Percentiles rank a stretch among this genome's conserved stretches.
Evolutionary conservation across 768 basidiomycete species (phyloP).

Genomic region (Tricholomella constricta): DNA sequence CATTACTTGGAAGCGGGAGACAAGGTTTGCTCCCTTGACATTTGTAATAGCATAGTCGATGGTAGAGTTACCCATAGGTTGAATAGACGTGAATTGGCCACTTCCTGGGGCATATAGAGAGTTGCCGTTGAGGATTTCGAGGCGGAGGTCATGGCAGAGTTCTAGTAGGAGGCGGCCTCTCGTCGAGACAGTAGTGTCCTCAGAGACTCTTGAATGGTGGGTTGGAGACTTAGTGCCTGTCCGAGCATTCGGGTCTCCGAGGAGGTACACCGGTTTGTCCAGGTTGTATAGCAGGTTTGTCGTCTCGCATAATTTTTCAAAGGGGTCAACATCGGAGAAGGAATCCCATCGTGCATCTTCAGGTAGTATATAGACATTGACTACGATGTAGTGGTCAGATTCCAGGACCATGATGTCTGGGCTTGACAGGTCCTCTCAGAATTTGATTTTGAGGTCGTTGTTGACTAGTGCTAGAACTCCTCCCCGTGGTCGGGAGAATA

Average conservation of each 20-base stretch:
- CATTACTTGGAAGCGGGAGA: not conserved
- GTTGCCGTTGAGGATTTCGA: conserved; percentile 2
- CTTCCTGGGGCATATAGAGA: not conserved
- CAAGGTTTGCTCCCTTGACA: not conserved
- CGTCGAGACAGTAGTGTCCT: not conserved
- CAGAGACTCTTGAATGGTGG: not conserved
- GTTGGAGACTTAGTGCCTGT: not conserved
- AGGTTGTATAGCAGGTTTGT: not conserved
- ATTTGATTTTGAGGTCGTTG: not conserved
- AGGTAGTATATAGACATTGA: conserved; percentile 1
- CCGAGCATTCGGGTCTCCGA: conserved; percentile 5
- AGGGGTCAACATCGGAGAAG: not conserved
- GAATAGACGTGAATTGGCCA: not conserved
- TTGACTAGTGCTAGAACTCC: not conserved
- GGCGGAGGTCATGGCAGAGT: not conserved
- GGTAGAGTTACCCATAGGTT: not conserved
- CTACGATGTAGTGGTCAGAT: not conserved
- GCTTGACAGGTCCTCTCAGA: not conserved
- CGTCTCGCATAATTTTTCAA: not conserved
- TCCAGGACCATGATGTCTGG: conserved; percentile 5
- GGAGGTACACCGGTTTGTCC: not conserved
- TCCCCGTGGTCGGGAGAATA: not conserved
- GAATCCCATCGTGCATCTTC: not conserved
- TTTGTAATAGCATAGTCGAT: conserved; percentile 3
- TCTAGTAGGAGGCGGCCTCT: not conserved